phyloP scores from a whole-genome alignment of 1,139 yeast genomes.

The Hansenula sp. region DNA sequence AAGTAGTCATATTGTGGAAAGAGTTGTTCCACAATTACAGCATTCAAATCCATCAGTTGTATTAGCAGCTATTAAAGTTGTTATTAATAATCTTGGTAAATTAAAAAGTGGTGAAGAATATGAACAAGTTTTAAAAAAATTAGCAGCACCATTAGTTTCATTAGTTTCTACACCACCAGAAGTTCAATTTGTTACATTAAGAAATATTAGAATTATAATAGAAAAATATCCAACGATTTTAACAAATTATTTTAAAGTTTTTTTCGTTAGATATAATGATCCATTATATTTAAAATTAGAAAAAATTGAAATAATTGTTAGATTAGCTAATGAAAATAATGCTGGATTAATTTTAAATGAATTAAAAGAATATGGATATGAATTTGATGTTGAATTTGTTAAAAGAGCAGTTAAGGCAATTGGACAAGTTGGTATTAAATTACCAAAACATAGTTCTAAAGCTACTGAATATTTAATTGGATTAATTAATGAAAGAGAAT shows the following conservation, averaged over 20 bases:
- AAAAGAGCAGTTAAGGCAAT: conserved; percentile 77
- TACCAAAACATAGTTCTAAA: conserved; percentile 53
- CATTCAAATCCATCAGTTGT: conserved; percentile 98
- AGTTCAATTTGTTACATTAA: conserved; percentile 91
- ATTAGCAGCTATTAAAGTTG: conserved; percentile 77
- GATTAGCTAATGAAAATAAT: conserved; percentile 72
- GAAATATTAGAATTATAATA: conserved; percentile 84
- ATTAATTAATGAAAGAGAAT: conserved; percentile 72
- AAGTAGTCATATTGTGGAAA: conserved; percentile 81
- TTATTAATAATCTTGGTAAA: conserved; percentile 64
- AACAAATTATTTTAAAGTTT: conserved; percentile 79
- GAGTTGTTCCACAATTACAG: conserved; percentile 93
- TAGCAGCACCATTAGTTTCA: conserved; percentile 91
- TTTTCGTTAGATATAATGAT: conserved; percentile 91
- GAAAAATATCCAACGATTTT: conserved; percentile 84
- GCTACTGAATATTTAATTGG: conserved; percentile 76
- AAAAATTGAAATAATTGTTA: conserved; percentile 84
- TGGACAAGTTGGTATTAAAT: conserved; percentile 85
- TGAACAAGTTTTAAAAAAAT: conserved; percentile 53
- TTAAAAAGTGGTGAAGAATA: conserved; percentile 36
- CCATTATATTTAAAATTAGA: conserved; percentile 91
- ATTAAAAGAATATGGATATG: conserved; percentile 89
- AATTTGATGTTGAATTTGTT: conserved; percentile 88
- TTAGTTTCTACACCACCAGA: conserved; percentile 86
- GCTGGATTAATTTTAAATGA: conserved; percentile 73